Conservation (phyloP, 352 stramenopile genomes). For the Globisporangium spinosum region DNA sequence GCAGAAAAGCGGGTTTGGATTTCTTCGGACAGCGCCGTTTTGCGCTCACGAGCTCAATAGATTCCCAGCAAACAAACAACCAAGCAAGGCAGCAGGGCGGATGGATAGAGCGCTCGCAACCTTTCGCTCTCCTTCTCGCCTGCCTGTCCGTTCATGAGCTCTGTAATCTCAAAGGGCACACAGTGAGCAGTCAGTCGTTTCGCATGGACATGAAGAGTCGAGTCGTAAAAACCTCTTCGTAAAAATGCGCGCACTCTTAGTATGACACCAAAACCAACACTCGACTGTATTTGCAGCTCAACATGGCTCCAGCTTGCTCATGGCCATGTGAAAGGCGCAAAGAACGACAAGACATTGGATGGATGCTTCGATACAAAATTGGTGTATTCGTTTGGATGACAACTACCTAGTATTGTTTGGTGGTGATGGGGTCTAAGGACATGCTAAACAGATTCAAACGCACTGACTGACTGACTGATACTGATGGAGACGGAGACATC, state of each 20-base stretch:
- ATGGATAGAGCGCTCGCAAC: not conserved
- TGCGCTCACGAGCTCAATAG: not conserved
- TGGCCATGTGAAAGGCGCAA: not conserved
- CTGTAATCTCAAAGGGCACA: not conserved
- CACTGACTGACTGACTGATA: not conserved
- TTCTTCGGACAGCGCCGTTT: constrained; percentile 5
- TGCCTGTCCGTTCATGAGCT: not conserved
- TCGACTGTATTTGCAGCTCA: not conserved
- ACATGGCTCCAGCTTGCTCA: not conserved
- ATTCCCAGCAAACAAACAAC: not conserved
- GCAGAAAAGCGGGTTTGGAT: not conserved
- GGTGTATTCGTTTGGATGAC: not conserved
- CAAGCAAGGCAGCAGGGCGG: too few relatives aligned
- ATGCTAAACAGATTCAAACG: not conserved
- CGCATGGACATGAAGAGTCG: not conserved
- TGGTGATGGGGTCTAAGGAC: not conserved
- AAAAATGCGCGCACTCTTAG: not conserved
- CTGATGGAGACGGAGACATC: not conserved
- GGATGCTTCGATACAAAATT: not conserved
- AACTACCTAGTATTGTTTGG: too few relatives aligned
- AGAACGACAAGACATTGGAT: not conserved
- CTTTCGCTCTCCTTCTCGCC: not conserved
- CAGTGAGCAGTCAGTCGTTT: constrained; percentile 1
- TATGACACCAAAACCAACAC: not conserved
- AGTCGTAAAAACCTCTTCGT: constrained; percentile 11